A percentile compares a stretch with the other conserved stretches of the same genome.
Conservation (phyloP, 2,329 filamentous ascomycete species). For the Thelonectria discophora region DNA sequence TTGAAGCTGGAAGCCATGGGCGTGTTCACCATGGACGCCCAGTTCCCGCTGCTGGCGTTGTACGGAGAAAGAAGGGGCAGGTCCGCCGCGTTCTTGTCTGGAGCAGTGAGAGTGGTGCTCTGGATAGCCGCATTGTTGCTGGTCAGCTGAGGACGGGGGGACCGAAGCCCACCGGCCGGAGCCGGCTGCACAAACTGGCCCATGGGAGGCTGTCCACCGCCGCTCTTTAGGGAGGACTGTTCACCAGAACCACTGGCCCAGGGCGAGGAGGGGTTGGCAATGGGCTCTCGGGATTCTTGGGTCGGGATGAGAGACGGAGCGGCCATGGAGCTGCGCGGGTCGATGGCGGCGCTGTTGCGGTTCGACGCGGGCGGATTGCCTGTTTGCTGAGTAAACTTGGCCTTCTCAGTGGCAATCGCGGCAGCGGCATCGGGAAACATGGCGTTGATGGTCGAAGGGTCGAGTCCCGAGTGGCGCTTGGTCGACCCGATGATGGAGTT, state of each 20-base stretch:
- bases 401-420: constrained; percentile 98
- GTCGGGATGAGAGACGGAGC: constrained; percentile 77
- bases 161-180: constrained; percentile 77
- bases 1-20: constrained; percentile 92
- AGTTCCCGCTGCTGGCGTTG: constrained; percentile 83
- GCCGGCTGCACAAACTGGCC: constrained; percentile 92
- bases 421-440: constrained; percentile 99
- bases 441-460: constrained; percentile 91
- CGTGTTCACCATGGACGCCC: constrained; percentile 98
- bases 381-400: constrained; percentile 95
- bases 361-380: constrained; percentile 90
- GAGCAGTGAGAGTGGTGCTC: constrained; percentile 79
- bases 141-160: constrained; percentile 76
- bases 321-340: constrained; percentile 77
- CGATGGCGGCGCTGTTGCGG: constrained; percentile 86
- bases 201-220: constrained; percentile 84
- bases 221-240: constrained; percentile 72
- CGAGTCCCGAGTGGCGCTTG: constrained; percentile 94
- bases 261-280: constrained; percentile 65
- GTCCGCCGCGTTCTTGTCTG: constrained; percentile 72
- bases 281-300: constrained; percentile 45
- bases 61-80: constrained; percentile 89
- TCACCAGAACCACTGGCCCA: constrained; percentile 73
- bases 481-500: constrained; percentile 76
- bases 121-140: constrained; percentile 75